Evolutionary conservation across 495 filamentous ascomycete species (phyloP).

Genomic region (Aspergillus conjunctus): DNA sequence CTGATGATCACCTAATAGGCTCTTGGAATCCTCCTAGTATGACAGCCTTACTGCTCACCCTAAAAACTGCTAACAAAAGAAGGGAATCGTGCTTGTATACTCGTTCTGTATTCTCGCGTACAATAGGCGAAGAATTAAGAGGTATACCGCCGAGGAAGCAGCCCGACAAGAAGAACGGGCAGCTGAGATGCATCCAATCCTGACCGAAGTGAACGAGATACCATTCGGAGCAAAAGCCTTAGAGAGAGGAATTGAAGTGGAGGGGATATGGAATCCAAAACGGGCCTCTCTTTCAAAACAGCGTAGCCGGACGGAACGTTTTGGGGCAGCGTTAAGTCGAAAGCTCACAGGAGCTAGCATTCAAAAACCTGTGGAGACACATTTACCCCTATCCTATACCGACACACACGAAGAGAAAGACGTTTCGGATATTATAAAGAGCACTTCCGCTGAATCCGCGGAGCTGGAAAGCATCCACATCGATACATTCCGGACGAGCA

Average conservation of each 20-base stretch:
- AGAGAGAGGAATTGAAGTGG: constrained; percentile 80
- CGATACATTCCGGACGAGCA: constrained; percentile 11
- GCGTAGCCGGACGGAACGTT: constrained; percentile 17
- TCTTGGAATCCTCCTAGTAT: constrained; percentile 51
- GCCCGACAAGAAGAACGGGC: constrained; percentile 57
- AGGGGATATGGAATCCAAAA: constrained; percentile 83
- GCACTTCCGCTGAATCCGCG: constrained; percentile 12
- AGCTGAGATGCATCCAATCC: constrained; percentile 32
- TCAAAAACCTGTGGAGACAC: constrained; percentile 12
- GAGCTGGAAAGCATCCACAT: constrained; percentile 13
- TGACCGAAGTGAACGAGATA: constrained; percentile 58
- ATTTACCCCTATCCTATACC: constrained; percentile 2
- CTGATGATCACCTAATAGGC: constrained; percentile 32
- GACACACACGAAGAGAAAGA: not conserved
- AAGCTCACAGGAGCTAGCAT: constrained; percentile 4
- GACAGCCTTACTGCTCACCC: not conserved
- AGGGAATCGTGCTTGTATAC: constrained; percentile 51
- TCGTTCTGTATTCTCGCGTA: constrained; percentile 53
- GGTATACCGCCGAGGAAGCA: constrained; percentile 65
- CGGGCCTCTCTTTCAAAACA: constrained; percentile 17
- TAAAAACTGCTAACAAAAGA: constrained; percentile 35
- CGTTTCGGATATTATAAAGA: constrained; percentile 12
- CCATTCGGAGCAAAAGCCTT: constrained; percentile 90
- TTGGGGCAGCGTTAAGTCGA: constrained; percentile 19
- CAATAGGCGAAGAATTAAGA: constrained; percentile 64